These are phyloP conservation scores for Fomitiporia mediterranea DNA, from an alignment of 1,284 basidiomycete genomes.

Conservation along the genomic window DNA sequence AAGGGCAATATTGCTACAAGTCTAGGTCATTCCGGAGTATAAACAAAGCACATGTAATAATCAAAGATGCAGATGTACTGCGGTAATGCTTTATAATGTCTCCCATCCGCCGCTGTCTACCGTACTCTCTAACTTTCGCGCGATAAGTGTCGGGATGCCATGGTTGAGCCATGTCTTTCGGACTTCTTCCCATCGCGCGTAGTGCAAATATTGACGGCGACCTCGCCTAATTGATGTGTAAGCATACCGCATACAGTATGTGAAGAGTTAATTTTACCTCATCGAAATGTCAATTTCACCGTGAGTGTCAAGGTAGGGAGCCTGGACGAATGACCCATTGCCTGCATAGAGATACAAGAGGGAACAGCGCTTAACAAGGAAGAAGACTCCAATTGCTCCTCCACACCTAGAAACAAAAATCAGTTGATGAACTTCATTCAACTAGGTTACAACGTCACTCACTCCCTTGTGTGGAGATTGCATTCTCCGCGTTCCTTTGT, in stretches of 20 bases:
- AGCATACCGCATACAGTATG: neutral
- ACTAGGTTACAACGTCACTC: conserved; percentile 34
- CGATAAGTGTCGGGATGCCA: conserved; percentile 85
- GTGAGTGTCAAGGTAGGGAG: conserved; percentile 93
- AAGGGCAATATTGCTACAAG: too few species aligned
- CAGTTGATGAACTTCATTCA: conserved; percentile 15
- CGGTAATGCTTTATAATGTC: conserved; percentile 50
- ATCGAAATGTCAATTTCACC: conserved; percentile 93
- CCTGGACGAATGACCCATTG: conserved; percentile 83
- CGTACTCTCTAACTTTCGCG: conserved; percentile 82
- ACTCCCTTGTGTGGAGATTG: conserved; percentile 94
- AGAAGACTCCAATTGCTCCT: conserved; percentile 85
- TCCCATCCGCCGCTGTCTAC: conserved; percentile 95
- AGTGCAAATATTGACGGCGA: conserved; percentile 84
- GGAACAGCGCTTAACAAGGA: conserved; percentile 90
- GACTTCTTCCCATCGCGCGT: conserved; percentile 87
- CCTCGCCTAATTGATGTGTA: conserved; percentile 54
- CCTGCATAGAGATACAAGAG: conserved; percentile 88
- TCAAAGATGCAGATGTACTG: neutral
- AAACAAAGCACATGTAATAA: neutral
- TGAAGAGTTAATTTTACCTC: conserved; percentile 53
- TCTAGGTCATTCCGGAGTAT: too few species aligned
- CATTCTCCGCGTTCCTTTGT: conserved; percentile 75
- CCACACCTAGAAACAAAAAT: conserved; percentile 62
- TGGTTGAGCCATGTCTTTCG: conserved; percentile 88